These are phyloP conservation scores for Letharia lupina DNA, from an alignment of 495 filamentous ascomycete genomes.

Conservation along the genomic window DNA sequence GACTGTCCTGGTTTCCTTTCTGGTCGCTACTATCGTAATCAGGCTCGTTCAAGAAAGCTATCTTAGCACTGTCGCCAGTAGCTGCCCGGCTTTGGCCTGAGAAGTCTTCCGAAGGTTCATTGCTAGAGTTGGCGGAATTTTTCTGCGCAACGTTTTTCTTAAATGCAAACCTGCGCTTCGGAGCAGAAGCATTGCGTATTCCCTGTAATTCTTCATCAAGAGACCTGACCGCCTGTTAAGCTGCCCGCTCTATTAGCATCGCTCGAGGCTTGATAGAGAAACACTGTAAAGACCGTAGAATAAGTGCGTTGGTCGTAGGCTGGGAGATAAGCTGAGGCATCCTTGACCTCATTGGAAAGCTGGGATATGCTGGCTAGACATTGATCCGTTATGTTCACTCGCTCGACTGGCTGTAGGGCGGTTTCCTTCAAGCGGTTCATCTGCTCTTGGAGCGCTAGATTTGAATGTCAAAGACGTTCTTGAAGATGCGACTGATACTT, in stretches of 20 bases:
- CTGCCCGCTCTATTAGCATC: conserved; percentile 9
- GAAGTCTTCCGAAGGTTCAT: conserved; percentile 22
- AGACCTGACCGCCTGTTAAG: conserved; percentile 54
- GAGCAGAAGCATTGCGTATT: conserved; percentile 48
- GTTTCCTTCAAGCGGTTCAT: conserved; percentile 49
- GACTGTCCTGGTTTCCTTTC: background rate
- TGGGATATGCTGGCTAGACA: conserved; percentile 56
- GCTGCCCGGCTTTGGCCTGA: background rate
- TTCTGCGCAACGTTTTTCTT: conserved; percentile 46
- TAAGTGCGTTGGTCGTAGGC: conserved; percentile 72
- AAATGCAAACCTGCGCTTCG: conserved; percentile 65
- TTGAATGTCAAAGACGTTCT: background rate
- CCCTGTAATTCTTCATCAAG: conserved; percentile 57
- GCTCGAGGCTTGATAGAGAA: background rate
- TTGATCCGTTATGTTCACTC: conserved; percentile 57
- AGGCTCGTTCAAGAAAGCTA: background rate
- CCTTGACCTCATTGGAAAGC: conserved; percentile 60
- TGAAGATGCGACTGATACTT: conserved; percentile 28
- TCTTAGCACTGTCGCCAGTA: background rate
- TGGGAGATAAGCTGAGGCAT: conserved; percentile 59
- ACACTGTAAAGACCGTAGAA: conserved; percentile 43
- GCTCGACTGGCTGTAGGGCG: conserved; percentile 46
- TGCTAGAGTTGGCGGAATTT: conserved; percentile 35
- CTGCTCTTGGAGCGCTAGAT: conserved; percentile 50
- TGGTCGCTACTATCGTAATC: background rate